These are phyloP conservation scores for Imleria badia DNA, from an alignment of 768 basidiomycete genomes.

Conservation along the genomic window DNA sequence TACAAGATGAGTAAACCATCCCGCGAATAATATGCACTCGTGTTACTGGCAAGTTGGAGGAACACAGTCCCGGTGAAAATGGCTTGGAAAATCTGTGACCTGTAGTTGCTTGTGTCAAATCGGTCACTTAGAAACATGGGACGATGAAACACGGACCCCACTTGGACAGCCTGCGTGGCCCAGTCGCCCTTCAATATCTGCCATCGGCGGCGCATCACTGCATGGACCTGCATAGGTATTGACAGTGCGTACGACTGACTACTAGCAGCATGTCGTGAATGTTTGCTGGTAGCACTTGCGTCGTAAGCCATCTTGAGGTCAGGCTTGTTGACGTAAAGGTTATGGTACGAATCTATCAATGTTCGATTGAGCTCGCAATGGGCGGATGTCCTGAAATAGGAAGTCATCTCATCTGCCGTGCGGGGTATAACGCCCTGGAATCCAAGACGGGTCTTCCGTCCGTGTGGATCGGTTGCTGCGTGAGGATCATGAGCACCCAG, in stretches of 20 bases:
- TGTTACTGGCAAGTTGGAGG: conserved; percentile 37
- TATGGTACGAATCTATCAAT: conserved; percentile 47
- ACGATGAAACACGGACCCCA: conserved; percentile 30
- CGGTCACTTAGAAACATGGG: neutral
- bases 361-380: conserved; percentile 41
- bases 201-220: conserved; percentile 46
- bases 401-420: conserved; percentile 58
- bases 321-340: conserved; percentile 43
- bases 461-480: conserved; percentile 56
- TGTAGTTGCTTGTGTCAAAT: conserved; percentile 20
- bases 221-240: conserved; percentile 42
- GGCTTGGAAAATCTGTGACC: conserved; percentile 32
- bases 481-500: neutral
- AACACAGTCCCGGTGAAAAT: conserved; percentile 39
- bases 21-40: conserved; percentile 46
- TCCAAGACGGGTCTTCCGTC: conserved; percentile 48
- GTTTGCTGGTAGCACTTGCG: conserved; percentile 49
- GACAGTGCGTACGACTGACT: conserved; percentile 46
- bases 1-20: conserved; percentile 79
- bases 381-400: conserved; percentile 43
- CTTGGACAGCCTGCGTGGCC: conserved; percentile 33
- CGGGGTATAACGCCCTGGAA: conserved; percentile 43
- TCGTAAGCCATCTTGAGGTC: conserved; percentile 45
- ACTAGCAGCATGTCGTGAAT: conserved; percentile 44
- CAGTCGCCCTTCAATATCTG: conserved; percentile 45